These are phyloP conservation scores for Lupinus albus DNA, from an alignment of 306 rosid genomes.

Conservation along the genomic window DNA sequence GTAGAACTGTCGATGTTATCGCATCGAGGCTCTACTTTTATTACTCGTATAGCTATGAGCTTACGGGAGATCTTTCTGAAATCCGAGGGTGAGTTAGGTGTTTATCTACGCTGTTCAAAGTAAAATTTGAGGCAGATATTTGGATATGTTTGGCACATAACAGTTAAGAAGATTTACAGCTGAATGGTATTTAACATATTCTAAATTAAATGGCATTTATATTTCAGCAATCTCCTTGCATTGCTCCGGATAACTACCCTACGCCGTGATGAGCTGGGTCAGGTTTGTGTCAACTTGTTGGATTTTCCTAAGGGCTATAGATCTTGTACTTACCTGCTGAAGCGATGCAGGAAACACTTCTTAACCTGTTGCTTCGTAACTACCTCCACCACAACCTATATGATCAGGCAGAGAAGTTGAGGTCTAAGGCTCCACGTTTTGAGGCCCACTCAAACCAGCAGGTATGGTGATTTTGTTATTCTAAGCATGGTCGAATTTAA, in stretches of 20 bases:
- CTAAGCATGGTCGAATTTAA: not conserved
- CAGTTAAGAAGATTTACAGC: not conserved
- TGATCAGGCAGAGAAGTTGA: conserved; percentile 96
- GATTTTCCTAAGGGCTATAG: not conserved
- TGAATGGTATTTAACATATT: conserved; percentile 33
- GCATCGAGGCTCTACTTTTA: conserved; percentile 90
- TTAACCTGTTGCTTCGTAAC: conserved; percentile 86
- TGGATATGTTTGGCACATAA: not conserved
- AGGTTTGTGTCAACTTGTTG: conserved; percentile 56
- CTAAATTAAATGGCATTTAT: not conserved
- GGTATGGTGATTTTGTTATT: conserved; percentile 50
- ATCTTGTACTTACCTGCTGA: conserved; percentile 39
- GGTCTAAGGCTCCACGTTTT: conserved; percentile 98
- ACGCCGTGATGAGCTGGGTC: conserved; percentile 98
- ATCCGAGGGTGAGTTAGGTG: conserved; percentile 76
- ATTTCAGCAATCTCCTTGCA: conserved; percentile 77
- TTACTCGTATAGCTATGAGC: conserved; percentile 88
- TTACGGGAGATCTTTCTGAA: conserved; percentile 91
- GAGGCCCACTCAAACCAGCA: conserved; percentile 99
- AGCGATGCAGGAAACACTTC: conserved; percentile 88
- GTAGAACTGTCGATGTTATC: conserved; percentile 91
- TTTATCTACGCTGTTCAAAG: not conserved
- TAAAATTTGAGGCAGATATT: not conserved
- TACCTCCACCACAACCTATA: conserved; percentile 91
- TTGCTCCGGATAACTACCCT: conserved; percentile 91